Conservation (phyloP, 2,329 filamentous ascomycete species). For the Trichothecium roseum region DNA sequence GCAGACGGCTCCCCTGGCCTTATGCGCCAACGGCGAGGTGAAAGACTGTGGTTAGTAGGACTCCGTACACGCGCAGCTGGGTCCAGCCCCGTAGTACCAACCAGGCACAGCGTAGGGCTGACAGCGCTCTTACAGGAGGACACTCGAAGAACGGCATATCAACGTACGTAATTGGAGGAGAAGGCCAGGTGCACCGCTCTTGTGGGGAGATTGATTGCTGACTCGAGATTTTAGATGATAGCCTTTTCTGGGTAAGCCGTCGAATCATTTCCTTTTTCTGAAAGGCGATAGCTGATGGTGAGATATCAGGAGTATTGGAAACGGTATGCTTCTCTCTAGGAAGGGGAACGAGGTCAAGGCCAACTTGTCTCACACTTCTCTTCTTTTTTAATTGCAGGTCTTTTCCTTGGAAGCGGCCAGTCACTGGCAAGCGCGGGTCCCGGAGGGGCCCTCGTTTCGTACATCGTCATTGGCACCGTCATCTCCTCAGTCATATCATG, state of each 20-base stretch:
- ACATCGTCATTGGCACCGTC: slow-evolving; percentile 30
- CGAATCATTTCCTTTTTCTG: too few relatives aligned
- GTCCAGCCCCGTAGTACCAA: too few relatives aligned
- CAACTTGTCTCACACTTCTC: too few relatives aligned
- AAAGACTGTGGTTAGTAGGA: slow-evolving; percentile 6
- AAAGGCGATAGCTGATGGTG: too few relatives aligned
- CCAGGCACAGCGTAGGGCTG: too few relatives aligned
- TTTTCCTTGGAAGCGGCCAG: slow-evolving; percentile 28
- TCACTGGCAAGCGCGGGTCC: slow-evolving; percentile 28
- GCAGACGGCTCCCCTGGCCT: too few relatives aligned
- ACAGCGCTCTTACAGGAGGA: slow-evolving; percentile 18
- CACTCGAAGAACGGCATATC: slow-evolving; percentile 27
- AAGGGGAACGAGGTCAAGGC: too few relatives aligned
- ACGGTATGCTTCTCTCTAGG: not conserved
- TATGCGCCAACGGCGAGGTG: slow-evolving; percentile 3
- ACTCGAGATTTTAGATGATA: slow-evolving; percentile 23
- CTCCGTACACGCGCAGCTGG: too few relatives aligned
- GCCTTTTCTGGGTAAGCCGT: slow-evolving; percentile 30
- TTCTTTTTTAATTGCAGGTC: too few relatives aligned
- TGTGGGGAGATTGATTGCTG: not conserved
- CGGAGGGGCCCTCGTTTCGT: slow-evolving; percentile 26
- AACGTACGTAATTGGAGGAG: slow-evolving; percentile 16
- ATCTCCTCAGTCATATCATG: slow-evolving; percentile 31
- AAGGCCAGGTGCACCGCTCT: too few relatives aligned
- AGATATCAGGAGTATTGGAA: not conserved